These are phyloP conservation scores for Cladorrhinum samala DNA, from an alignment of 495 filamentous ascomycete genomes.

Conservation along the genomic window DNA sequence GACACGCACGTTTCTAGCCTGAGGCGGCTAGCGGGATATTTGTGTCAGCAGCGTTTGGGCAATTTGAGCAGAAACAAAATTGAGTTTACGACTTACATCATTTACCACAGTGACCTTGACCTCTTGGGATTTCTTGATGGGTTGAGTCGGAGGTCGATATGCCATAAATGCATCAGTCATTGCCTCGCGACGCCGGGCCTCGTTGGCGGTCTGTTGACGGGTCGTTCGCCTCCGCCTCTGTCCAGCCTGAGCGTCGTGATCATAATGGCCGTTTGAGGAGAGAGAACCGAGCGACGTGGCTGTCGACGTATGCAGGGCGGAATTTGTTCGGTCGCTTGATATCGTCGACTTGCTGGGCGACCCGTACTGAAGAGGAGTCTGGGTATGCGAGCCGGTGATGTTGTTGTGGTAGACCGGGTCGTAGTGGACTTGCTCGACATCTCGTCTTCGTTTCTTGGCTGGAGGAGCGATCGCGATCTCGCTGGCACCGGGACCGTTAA, in stretches of 20 bases:
- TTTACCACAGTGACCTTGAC: conserved; percentile 74
- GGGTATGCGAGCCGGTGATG: conserved; percentile 61
- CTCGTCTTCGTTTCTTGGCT: conserved; percentile 46
- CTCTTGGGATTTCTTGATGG: conserved; percentile 85
- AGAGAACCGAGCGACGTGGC: conserved; percentile 78
- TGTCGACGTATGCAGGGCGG: conserved; percentile 77
- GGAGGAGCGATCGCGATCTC: conserved; percentile 27
- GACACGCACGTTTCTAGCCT: conserved; percentile 52
- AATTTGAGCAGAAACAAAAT: not conserved
- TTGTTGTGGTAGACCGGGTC: conserved; percentile 35
- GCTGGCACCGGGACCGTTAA: conserved; percentile 17
- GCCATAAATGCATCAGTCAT: conserved; percentile 64
- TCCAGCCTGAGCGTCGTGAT: conserved; percentile 50
- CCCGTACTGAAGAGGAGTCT: conserved; percentile 43
- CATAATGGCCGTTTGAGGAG: conserved; percentile 56
- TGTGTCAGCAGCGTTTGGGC: conserved; percentile 7
- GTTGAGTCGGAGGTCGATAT: conserved; percentile 80
- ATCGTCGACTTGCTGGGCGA: conserved; percentile 57
- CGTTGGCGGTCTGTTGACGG: conserved; percentile 67
- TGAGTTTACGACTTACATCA: conserved; percentile 58
- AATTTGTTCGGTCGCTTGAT: conserved; percentile 83
- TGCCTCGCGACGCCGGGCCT: conserved; percentile 69
- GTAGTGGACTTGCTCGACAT: conserved; percentile 40
- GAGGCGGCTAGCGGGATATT: conserved; percentile 33
- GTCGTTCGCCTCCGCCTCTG: conserved; percentile 86